These are phyloP conservation scores for Coniella lustricola DNA, from an alignment of 2,329 filamentous ascomycete genomes.

Conservation along the genomic window DNA sequence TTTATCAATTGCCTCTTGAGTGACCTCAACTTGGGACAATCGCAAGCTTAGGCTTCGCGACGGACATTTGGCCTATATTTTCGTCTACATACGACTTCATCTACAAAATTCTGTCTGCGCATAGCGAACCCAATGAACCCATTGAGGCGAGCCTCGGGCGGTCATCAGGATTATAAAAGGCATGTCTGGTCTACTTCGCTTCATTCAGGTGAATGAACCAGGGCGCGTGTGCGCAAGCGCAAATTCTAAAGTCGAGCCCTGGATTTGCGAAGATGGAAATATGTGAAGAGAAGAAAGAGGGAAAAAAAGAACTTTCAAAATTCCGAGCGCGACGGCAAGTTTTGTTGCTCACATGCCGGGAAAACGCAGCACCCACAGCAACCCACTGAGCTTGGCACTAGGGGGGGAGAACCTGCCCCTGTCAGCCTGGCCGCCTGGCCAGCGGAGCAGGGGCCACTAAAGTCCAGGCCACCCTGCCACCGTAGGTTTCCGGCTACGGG, in stretches of 20 bases:
- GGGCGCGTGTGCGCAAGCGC: constrained; percentile 24
- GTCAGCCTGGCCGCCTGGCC: too few species aligned
- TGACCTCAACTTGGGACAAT: too few species aligned
- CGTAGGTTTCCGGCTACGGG: constrained; percentile 1
- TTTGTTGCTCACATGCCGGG: neutral
- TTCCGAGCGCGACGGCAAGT: neutral
- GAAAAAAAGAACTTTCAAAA: constrained; percentile 21
- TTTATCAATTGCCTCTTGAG: too few species aligned
- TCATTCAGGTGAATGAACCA: constrained; percentile 13
- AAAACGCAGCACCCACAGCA: neutral
- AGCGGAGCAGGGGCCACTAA: too few species aligned
- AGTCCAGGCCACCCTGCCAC: neutral
- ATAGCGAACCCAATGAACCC: constrained; percentile 17
- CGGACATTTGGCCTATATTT: too few species aligned
- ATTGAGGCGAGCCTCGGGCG: constrained; percentile 16
- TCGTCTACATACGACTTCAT: too few species aligned
- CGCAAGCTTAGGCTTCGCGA: too few species aligned
- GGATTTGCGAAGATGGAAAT: constrained; percentile 33
- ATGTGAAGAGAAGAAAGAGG: constrained; percentile 40
- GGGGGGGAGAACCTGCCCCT: neutral
- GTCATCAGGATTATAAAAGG: constrained; percentile 16
- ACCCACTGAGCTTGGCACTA: neutral
- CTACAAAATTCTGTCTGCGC: constrained; percentile 4
- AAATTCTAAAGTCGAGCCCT: constrained; percentile 24
- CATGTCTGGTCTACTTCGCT: constrained; percentile 13